Evolutionary conservation across 441 rosid genomes (phyloP).

Genomic region (Bruguiera hainesii): DNA sequence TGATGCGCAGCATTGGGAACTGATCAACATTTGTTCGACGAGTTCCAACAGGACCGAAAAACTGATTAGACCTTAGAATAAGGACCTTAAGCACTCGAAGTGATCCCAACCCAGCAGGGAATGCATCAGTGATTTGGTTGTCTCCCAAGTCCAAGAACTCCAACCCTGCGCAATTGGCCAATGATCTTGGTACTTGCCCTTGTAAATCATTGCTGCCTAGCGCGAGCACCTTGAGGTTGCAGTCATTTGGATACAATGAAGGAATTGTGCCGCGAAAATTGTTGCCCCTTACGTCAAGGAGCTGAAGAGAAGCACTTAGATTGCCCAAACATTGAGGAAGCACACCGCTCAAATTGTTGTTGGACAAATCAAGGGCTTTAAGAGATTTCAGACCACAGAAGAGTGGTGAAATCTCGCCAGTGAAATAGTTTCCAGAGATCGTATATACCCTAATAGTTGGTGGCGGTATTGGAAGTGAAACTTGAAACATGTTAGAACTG

Average conservation of each 20-base stretch:
- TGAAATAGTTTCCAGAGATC: not conserved
- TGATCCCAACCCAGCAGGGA: conserved; percentile 24
- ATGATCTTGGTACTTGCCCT: not conserved
- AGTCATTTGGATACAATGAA: not conserved
- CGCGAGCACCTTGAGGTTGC: not conserved
- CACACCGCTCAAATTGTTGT: conserved; percentile 2
- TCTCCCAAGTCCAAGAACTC: conserved; percentile 3
- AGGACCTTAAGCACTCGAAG: conserved; percentile 19
- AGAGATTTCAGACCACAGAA: not conserved
- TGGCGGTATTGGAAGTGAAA: conserved; percentile 23
- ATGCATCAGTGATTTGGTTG: conserved; percentile 22
- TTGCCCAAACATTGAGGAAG: conserved; percentile 1
- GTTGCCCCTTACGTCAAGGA: not conserved
- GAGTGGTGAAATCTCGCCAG: not conserved
- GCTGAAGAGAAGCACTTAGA: not conserved
- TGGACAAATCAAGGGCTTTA: not conserved
- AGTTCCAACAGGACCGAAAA: conserved; percentile 13
- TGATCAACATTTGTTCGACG: conserved; percentile 4
- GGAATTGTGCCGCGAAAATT: not conserved
- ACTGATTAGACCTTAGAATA: conserved; percentile 15
- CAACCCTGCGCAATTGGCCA: not conserved
- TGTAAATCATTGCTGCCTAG: not conserved
- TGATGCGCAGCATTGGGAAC: conserved; percentile 37
- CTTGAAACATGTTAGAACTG: conserved; percentile 14
- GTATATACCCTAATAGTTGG: not conserved